Percentiles rank a stretch among this genome's conserved stretches.
phyloP scores from a whole-genome alignment of 2,329 filamentous ascomycete genomes.

The Ascocoryne sarcoides region DNA sequence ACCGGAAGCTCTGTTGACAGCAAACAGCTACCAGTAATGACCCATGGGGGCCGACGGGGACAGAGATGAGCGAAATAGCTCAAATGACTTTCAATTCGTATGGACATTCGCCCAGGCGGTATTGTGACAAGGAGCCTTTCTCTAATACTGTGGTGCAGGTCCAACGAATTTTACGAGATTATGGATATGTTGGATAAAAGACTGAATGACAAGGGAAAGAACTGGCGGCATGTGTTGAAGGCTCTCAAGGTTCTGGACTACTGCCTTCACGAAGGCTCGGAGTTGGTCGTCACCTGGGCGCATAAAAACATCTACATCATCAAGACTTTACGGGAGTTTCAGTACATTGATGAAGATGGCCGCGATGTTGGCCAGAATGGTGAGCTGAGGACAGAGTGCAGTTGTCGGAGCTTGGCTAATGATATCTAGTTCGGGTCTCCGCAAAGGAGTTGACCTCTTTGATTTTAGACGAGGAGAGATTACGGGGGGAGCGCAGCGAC shows the following conservation, averaged over 20 bases:
- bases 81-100: constrained; percentile 98
- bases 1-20: constrained; percentile 23
- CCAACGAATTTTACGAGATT: constrained; percentile 97
- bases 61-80: constrained; percentile 97
- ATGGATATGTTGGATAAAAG: constrained; percentile 99
- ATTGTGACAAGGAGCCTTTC: not conserved
- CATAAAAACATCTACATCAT: constrained; percentile 98
- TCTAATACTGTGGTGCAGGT: constrained; percentile 36
- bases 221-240: constrained; percentile 97
- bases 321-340: constrained; percentile 94
- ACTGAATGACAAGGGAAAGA: constrained; percentile 98
- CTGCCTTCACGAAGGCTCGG: constrained; percentile 92
- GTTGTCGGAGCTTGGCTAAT: constrained; percentile 20
- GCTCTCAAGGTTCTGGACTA: constrained; percentile 97
- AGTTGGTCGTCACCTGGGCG: constrained; percentile 94
- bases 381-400: constrained; percentile 35
- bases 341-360: constrained; percentile 92
- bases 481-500: constrained; percentile 83
- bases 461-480: constrained; percentile 85
- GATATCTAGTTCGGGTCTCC: constrained; percentile 72
- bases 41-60: constrained; percentile 94
- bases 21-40: constrained; percentile 92
- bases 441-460: constrained; percentile 92
- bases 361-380: constrained; percentile 94
- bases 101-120: too few relatives aligned